These are phyloP conservation scores for Euryodendron excelsum DNA, from an alignment of 148 eudicot species.

Conservation along the genomic window DNA sequence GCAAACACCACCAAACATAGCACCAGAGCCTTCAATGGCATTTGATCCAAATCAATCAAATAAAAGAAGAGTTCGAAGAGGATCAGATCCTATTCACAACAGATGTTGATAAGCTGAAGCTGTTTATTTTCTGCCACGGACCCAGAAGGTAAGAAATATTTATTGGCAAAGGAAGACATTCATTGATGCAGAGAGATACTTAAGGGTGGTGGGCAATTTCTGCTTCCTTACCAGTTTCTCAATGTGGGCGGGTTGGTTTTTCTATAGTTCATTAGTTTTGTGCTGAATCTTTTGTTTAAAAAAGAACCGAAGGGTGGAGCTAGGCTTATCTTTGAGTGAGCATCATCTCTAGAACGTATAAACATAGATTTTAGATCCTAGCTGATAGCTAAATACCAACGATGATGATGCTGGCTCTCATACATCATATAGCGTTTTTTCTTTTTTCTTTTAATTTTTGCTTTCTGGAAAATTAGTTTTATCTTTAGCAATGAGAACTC, in stretches of 20 bases:
- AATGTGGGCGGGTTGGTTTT: constrained; percentile 21
- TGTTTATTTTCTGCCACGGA: neutral
- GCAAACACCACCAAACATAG: constrained; percentile 31
- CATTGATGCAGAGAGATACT: neutral
- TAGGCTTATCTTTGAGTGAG: constrained; percentile 3
- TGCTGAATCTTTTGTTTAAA: constrained; percentile 12
- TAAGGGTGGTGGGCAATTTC: constrained; percentile 8
- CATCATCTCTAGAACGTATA: constrained; percentile 21
- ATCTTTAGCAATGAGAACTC: neutral
- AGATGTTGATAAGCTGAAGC: constrained; percentile 34
- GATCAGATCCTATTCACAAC: constrained; percentile 88
- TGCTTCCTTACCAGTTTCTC: constrained; percentile 15
- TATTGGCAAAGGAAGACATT: constrained; percentile 8
- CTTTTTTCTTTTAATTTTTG: neutral
- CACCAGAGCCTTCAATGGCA: constrained; percentile 42
- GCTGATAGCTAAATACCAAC: constrained; percentile 9
- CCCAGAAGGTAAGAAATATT: neutral
- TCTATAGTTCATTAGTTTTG: constrained; percentile 10
- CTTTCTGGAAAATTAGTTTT: neutral
- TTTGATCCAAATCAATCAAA: constrained; percentile 60
- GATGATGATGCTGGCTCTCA: neutral
- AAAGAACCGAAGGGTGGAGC: constrained; percentile 9
- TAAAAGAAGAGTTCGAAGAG: constrained; percentile 64
- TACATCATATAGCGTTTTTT: neutral
- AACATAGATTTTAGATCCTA: constrained; percentile 14